These are phyloP conservation scores for Agaricus subrufescens DNA, from an alignment of 768 basidiomycete species.

Conservation along the genomic window DNA sequence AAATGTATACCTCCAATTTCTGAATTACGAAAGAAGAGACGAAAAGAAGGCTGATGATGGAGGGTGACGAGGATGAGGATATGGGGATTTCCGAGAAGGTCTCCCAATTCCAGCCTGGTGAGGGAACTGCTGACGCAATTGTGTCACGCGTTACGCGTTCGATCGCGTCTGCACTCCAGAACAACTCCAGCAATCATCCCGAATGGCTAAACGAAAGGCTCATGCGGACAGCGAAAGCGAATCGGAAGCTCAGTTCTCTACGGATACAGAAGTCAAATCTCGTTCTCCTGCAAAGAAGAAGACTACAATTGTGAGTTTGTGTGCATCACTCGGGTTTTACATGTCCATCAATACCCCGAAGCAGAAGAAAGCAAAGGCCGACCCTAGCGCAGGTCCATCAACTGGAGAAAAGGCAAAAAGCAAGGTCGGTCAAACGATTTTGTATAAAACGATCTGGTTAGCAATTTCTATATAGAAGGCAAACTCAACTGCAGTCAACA, in stretches of 20 bases:
- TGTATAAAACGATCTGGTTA: neutral
- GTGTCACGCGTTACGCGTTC: conserved; percentile 13
- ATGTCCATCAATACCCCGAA: neutral
- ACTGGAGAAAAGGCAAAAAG: neutral
- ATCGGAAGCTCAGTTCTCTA: neutral
- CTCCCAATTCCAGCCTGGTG: neutral
- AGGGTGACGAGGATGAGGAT: conserved; percentile 8
- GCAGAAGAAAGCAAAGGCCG: neutral
- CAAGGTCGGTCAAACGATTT: neutral
- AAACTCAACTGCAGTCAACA: conserved; percentile 22
- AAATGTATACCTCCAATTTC: neutral
- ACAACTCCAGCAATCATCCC: neutral
- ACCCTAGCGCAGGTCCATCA: neutral
- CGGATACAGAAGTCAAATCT: neutral
- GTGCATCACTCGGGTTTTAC: neutral
- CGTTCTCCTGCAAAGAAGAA: conserved; percentile 14
- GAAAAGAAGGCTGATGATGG: conserved; percentile 1
- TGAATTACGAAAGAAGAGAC: neutral
- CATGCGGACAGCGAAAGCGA: conserved; percentile 14
- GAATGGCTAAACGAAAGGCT: conserved; percentile 25
- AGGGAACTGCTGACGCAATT: conserved; percentile 30
- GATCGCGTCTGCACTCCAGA: conserved; percentile 2
- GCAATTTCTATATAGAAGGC: neutral
- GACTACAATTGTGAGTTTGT: conserved; percentile 2
- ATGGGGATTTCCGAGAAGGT: conserved; percentile 3